Evolutionary conservation across 2,329 filamentous ascomycete genomes (phyloP).

Genomic region (Ophiostoma angusticollis): DNA sequence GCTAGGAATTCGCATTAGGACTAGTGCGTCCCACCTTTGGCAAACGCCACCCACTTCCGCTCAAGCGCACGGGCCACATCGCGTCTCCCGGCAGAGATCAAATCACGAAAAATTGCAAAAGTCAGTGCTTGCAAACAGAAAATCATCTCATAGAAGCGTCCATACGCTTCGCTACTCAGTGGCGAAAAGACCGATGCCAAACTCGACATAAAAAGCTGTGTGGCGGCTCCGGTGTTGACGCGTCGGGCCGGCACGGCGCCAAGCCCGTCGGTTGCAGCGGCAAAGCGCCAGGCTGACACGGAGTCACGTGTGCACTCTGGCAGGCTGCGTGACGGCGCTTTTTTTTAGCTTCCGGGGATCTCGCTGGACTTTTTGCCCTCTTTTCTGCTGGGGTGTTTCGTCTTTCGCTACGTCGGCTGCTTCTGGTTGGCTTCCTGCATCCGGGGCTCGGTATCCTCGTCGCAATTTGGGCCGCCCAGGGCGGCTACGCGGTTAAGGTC

Average conservation of each 20-base stretch:
- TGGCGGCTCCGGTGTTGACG: background rate
- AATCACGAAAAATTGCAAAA: background rate
- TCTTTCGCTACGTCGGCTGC: background rate
- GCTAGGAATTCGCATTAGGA: background rate
- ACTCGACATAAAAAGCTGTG: background rate
- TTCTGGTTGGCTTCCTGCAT: too few species aligned
- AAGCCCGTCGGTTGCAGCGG: constrained; percentile 1
- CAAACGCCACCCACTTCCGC: constrained; percentile 2
- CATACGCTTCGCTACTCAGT: background rate
- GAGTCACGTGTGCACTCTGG: constrained; percentile 12
- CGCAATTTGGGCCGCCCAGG: too few species aligned
- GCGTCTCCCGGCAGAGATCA: constrained; percentile 10
- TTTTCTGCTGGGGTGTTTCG: too few species aligned
- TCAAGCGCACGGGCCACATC: constrained; percentile 11
- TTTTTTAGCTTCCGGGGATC: background rate
- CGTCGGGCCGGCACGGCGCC: constrained; percentile 7
- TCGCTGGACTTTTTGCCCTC: too few species aligned
- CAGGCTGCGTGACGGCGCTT: constrained; percentile 1
- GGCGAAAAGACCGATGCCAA: background rate
- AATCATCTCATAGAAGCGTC: background rate
- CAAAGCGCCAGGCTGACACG: constrained; percentile 11
- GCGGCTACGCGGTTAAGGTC: too few species aligned
- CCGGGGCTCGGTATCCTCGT: too few species aligned
- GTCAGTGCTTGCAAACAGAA: background rate
- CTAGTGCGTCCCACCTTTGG: constrained; percentile 1